Evolutionary conservation across 2,329 filamentous ascomycete species (phyloP).

Genomic region (Neophaeococcomyces aloes): DNA sequence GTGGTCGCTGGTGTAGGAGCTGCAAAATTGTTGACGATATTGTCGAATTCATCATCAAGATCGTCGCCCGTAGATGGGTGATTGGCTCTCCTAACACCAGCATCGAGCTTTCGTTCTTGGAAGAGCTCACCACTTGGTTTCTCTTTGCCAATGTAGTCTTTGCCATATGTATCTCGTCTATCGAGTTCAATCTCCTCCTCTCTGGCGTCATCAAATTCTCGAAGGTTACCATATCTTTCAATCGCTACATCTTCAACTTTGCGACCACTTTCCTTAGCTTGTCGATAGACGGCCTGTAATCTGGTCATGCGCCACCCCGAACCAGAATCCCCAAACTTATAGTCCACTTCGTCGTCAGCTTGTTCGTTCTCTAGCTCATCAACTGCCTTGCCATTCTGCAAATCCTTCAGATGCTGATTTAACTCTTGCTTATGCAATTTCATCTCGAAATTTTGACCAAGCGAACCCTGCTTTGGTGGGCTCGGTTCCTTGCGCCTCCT

Average conservation of each 20-base stretch:
- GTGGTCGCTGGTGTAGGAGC: slow-evolving; percentile 25
- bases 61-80: slow-evolving; percentile 14
- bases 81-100: slow-evolving; percentile 35
- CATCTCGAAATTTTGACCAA: slow-evolving; percentile 52
- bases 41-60: slow-evolving; percentile 28
- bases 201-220: slow-evolving; percentile 80
- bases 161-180: slow-evolving; percentile 68
- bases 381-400: slow-evolving; percentile 44
- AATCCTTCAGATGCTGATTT: slow-evolving; percentile 57
- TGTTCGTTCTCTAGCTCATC: slow-evolving; percentile 39
- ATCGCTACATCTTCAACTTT: slow-evolving; percentile 70
- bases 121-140: slow-evolving; percentile 83
- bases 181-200: slow-evolving; percentile 92
- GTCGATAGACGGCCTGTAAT: slow-evolving; percentile 71
- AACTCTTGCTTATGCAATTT: slow-evolving; percentile 71
- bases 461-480: slow-evolving; percentile 30
- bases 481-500: slow-evolving; percentile 43
- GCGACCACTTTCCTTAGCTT: slow-evolving; percentile 63
- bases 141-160: slow-evolving; percentile 72
- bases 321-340: slow-evolving; percentile 79
- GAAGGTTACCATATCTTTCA: slow-evolving; percentile 69
- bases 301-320: slow-evolving; percentile 96
- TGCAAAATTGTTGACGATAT: slow-evolving; percentile 24
- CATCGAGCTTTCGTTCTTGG: slow-evolving; percentile 58
- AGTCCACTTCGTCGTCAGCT: slow-evolving; percentile 55